Evolutionary conservation across 805 yeast genomes (phyloP).

Genomic region (Naumovozyma baii): DNA sequence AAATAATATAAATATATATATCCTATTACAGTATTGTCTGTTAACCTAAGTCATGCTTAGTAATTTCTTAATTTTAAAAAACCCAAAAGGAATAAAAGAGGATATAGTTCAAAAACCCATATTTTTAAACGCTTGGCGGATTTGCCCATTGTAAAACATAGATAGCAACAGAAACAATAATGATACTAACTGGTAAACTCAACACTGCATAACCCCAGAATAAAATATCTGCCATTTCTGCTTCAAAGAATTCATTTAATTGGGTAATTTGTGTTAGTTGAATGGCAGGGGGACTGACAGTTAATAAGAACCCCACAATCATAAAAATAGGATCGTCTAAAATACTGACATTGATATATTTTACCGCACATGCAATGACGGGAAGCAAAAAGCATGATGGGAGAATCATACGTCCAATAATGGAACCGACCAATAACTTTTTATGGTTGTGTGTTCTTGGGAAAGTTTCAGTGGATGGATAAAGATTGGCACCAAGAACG

Average conservation of each 20-base stretch:
- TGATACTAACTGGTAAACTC: slow-evolving; percentile 67
- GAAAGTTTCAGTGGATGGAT: slow-evolving; percentile 59
- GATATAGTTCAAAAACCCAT: too few species aligned
- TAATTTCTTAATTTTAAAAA: too few species aligned
- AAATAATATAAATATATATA: too few species aligned
- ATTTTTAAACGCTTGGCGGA: background rate
- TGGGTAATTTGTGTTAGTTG: slow-evolving; percentile 76
- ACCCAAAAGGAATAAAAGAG: too few species aligned
- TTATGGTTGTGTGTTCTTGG: slow-evolving; percentile 53
- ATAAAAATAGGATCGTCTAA: slow-evolving; percentile 75
- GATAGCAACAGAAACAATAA: slow-evolving; percentile 59
- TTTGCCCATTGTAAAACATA: slow-evolving; percentile 36
- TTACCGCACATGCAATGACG: slow-evolving; percentile 52
- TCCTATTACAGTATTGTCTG: too few species aligned
- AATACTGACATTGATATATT: slow-evolving; percentile 54
- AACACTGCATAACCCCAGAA: slow-evolving; percentile 76
- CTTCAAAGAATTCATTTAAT: slow-evolving; percentile 62
- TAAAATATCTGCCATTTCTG: slow-evolving; percentile 73
- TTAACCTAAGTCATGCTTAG: too few species aligned
- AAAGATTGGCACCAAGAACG: slow-evolving; percentile 69
- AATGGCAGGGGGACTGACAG: slow-evolving; percentile 76
- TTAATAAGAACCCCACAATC: slow-evolving; percentile 64
- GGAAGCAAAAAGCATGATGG: slow-evolving; percentile 65
- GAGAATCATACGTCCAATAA: slow-evolving; percentile 66
- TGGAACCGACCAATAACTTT: slow-evolving; percentile 58